These are phyloP conservation scores for Cokeromyces recurvatus DNA, from an alignment of 371 early-diverging fungal species.

Conservation along the genomic window DNA sequence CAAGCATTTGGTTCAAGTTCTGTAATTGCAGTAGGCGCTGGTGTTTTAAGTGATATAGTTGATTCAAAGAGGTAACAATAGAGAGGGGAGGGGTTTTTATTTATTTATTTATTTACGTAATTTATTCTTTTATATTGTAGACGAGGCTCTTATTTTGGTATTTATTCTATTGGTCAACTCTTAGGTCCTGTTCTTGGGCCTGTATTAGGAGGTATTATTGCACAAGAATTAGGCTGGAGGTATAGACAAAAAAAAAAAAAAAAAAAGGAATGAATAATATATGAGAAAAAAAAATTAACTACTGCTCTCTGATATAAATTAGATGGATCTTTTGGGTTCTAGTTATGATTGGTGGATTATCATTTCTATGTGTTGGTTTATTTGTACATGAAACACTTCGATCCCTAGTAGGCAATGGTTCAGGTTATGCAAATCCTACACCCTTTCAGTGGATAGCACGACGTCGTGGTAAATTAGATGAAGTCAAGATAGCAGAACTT, in stretches of 20 bases:
- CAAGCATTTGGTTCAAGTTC: constrained; percentile 63
- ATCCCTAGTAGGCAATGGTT: constrained; percentile 42
- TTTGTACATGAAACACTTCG: constrained; percentile 44
- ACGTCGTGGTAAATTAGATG: constrained; percentile 9
- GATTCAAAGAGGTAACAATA: constrained; percentile 8
- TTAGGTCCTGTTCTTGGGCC: constrained; percentile 40
- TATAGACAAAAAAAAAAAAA: background rate
- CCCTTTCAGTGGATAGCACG: constrained; percentile 18
- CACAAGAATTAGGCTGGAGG: constrained; percentile 14
- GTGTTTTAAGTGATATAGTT: constrained; percentile 13
- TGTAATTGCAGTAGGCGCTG: constrained; percentile 47
- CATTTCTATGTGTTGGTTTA: constrained; percentile 14
- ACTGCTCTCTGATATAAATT: background rate
- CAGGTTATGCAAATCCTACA: constrained; percentile 37
- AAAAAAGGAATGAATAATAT: background rate
- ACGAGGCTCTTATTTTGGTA: constrained; percentile 59
- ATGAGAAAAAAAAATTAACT: background rate
- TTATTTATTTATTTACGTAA: background rate
- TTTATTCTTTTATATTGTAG: background rate
- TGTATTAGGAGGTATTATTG: constrained; percentile 4
- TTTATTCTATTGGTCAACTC: constrained; percentile 43
- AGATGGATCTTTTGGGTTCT: constrained; percentile 38
- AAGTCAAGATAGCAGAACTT: constrained; percentile 1
- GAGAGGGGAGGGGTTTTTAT: too few relatives aligned
- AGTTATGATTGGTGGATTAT: constrained; percentile 11